Base-by-base conservation (phyloP, 2,329 filamentous ascomycete species). In the Stemphylium lycopersici region DNA sequence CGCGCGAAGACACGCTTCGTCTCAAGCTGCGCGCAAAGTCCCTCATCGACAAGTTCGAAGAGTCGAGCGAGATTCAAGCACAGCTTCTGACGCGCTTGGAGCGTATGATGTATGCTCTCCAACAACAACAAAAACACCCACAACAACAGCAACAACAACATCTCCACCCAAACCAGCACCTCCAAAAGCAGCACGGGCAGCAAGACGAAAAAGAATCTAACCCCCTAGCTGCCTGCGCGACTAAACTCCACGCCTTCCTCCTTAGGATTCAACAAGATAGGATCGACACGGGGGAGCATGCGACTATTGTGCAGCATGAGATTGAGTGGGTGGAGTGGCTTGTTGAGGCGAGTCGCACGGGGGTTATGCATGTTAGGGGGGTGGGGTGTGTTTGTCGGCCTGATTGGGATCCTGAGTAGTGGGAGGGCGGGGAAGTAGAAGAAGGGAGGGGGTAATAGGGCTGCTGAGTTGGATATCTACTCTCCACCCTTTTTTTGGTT, bases 321-420 rank as follows among this genome's bases (percentile, higher is more conserved):
- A 31, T 66, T 18, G 59, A 67, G 41, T 72, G 70, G 69, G 66
- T 50, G n/a, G 45, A 55, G 26, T 73, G 70, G 70, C 42, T 74
- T 10, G 59, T 65, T 2, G 55, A 62, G n/a, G 68, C 66, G 8
- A 59, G 54, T 11, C 31, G 54, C 18, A 58, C 58, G 16, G 67
- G 66, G 1, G 69, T 74, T 3, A 58, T 73, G 62, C 71, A 73
- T 58, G 45, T 72, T 26, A 69, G 66, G 53, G 49, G 50, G 1
- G 42, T 36, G 22, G 66, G 61, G 1, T 73, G 70, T 51, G 55
- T 15, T 15, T 74, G 69, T 48, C 55, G 61, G 22, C 58, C 64
- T 2, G 61, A 68, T 8, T 72, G 68, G 67, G 61, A 63, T 38
- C 29, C 37, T 1, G 61, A 65, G 34, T 44, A 20, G 20, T 20